These are phyloP conservation scores for Halteria grandinella DNA, from an alignment of 73 alveolate species.

Conservation along the genomic window DNA sequence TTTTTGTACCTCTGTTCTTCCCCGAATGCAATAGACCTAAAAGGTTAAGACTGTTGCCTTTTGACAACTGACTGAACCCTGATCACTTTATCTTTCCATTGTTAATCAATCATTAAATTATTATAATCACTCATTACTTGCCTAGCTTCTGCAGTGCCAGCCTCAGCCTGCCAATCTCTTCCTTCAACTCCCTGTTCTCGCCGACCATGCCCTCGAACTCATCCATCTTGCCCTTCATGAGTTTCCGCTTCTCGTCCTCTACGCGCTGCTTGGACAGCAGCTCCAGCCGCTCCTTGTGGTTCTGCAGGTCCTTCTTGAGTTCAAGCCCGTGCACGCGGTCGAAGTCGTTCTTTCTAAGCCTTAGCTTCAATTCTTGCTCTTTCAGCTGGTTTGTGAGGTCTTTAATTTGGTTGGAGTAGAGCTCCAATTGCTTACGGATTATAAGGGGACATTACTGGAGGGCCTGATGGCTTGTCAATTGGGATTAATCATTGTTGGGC, in stretches of 20 bases:
- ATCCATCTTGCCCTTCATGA: constrained; percentile 28
- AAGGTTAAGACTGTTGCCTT: too few species aligned
- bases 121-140: background rate
- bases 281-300: constrained; percentile 42
- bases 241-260: constrained; percentile 49
- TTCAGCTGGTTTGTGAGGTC: constrained; percentile 8
- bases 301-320: constrained; percentile 36
- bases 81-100: too few species aligned
- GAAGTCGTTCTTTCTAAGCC: constrained; percentile 34
- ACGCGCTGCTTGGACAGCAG: constrained; percentile 10
- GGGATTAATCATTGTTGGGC: too few species aligned
- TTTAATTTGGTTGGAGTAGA: constrained; percentile 24
- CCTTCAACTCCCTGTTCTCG: constrained; percentile 29
- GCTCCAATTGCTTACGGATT: constrained; percentile 22
- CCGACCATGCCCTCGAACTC: constrained; percentile 43
- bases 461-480: too few species aligned
- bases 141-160: background rate
- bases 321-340: constrained; percentile 28
- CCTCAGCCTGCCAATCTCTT: constrained; percentile 35
- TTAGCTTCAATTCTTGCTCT: constrained; percentile 29
- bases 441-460: constrained; percentile 39
- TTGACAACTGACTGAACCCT: too few species aligned
- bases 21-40: too few species aligned
- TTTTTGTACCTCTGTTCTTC: too few species aligned
- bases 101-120: too few species aligned